Conservation (phyloP, 306 rosid species). For the Acacia acuminata region DNA sequence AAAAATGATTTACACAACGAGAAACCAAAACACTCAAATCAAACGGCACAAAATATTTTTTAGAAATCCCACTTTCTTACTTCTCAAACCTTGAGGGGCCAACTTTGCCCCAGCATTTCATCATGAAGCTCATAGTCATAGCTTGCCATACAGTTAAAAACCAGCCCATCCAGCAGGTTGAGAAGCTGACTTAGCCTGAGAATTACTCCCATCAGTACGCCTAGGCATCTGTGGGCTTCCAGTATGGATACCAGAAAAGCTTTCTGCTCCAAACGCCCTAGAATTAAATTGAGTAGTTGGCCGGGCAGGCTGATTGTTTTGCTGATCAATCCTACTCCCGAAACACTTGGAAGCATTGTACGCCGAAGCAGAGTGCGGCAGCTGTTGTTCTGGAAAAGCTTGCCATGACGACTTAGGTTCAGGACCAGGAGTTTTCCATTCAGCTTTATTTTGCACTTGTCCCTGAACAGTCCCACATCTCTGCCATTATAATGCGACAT, state of each 20-base stretch:
- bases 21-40: conserved; percentile 30
- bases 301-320: conserved; percentile 52
- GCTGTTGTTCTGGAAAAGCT: conserved; percentile 69
- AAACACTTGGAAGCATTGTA: conserved; percentile 58
- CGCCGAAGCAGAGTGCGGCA: conserved; percentile 35
- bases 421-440: conserved; percentile 53
- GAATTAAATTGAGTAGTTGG: no score
- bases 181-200: conserved; percentile 32
- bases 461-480: conserved; percentile 39
- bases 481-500: conserved; percentile 15
- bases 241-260: no score
- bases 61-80: not conserved
- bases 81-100: not conserved
- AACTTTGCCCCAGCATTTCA: not conserved
- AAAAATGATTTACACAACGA: conserved; percentile 22
- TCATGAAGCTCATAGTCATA: conserved; percentile 1
- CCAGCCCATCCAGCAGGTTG: conserved; percentile 85
- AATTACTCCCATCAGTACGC: conserved; percentile 29
- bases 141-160: conserved; percentile 40
- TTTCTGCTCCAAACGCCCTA: no score
- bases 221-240: conserved; percentile 53
- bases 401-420: conserved; percentile 76
- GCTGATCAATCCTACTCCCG: conserved; percentile 61
- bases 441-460: conserved; percentile 49
- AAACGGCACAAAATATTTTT: not conserved